phyloP scores from a whole-genome alignment of 148 eudicot genomes.

The Salicornia ramosissima region DNA sequence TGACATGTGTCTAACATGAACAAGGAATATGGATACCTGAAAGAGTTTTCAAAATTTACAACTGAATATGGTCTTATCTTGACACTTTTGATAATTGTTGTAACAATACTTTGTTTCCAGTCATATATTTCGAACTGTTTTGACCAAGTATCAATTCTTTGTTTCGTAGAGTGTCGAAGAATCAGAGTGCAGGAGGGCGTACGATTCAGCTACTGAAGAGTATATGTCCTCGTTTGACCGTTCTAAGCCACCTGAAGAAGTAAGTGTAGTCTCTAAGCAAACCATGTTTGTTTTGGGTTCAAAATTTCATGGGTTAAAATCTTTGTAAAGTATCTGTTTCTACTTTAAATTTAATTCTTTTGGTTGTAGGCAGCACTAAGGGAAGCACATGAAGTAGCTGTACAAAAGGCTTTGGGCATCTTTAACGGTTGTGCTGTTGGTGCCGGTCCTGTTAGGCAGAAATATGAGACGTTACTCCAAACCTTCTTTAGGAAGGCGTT shows the following conservation, averaged over 20 bases:
- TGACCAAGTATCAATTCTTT: background rate
- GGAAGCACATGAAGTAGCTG: conserved; percentile 83
- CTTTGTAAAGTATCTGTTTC: background rate
- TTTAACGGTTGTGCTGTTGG: conserved; percentile 88
- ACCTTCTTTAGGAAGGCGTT: conserved; percentile 70
- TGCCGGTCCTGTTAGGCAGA: conserved; percentile 66
- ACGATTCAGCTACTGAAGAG: conserved; percentile 71
- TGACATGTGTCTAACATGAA: too few relatives aligned
- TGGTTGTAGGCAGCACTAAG: conserved; percentile 64
- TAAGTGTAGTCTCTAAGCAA: conserved; percentile 34
- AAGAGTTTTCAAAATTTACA: too few relatives aligned
- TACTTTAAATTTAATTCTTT: background rate
- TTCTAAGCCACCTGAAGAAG: conserved; percentile 92
- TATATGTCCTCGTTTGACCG: conserved; percentile 88
- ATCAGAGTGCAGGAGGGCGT: conserved; percentile 90
- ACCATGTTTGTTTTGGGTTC: background rate
- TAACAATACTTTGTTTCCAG: background rate
- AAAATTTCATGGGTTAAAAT: too few relatives aligned
- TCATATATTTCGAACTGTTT: background rate
- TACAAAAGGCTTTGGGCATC: conserved; percentile 50
- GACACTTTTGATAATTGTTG: too few relatives aligned
- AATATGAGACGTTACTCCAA: conserved; percentile 76
- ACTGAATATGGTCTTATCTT: too few relatives aligned
- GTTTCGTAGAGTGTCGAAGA: conserved; percentile 82
- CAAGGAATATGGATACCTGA: too few relatives aligned